Evolutionary conservation across 805 yeast genomes (phyloP), one percentile per base, ranked within the genome.

Genomic region (Kazachstania psychrophila): DNA sequence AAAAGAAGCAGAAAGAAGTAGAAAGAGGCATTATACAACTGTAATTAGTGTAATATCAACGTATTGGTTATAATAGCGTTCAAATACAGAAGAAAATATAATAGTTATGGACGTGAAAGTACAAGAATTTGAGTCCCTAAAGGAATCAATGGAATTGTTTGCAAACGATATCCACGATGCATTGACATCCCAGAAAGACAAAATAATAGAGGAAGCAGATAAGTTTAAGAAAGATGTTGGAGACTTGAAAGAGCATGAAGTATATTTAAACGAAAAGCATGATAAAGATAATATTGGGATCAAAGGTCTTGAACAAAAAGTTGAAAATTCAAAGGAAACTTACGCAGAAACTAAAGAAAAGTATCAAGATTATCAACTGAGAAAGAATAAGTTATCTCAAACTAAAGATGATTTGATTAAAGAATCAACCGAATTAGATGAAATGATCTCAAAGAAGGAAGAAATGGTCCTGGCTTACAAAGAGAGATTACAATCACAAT

Each of bases 401-500:
- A 62, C 60, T 19, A 53, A 60, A 28, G 39, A 41, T 3, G 33
- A 44, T 7, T 16, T 67, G 50, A 38, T 54, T 8, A 40, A 37
- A 16, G 62, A 55, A 32, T 52, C 72, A 0, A 47, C 38, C 1
- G 66, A 62, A 18, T 40, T 70, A 20, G 56, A 56, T 23, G 36
- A 43, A 1, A 51, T 60, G 33, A 56, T 66, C 6, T 48, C 49
- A 8, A 37, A 44, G 13, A 54, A 60, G 29, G 54, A 63, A 20
- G 48, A 54, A 3, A 62, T 65, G 42, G 52, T 64, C 18, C 44
- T 42, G 16, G 52, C 51, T 27, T 50, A 65, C 6, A 61, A 58
- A 27, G 56, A 58, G 34, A 54, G 59, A 25, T 49, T 73, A 24
- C 53, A 55, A 14, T 42, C 49, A 8, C 83, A 78, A 47, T 58